Conservation (phyloP, 108 stramenopile genomes). For the Nannochloropsis gaditana region DNA sequence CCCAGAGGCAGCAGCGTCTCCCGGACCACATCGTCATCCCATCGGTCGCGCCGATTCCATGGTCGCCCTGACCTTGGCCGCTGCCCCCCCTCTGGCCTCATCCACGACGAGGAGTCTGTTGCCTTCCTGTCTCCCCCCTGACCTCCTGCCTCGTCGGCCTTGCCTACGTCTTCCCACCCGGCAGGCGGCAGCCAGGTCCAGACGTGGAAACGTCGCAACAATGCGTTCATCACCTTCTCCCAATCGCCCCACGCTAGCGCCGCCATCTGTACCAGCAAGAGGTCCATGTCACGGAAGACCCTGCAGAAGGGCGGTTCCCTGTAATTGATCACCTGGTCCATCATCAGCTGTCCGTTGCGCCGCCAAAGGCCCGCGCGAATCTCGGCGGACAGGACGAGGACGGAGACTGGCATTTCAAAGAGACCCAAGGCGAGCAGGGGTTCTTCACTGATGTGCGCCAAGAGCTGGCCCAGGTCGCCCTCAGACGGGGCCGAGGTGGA, state of each 20-base stretch:
- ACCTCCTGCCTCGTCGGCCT: not conserved
- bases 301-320: slow-evolving; percentile 86
- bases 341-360: slow-evolving; percentile 72
- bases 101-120: too few species aligned
- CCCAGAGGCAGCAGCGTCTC: slow-evolving; percentile 38
- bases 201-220: slow-evolving; percentile 42
- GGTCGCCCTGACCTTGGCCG: not conserved
- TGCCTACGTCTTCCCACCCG: not conserved
- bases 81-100: not conserved
- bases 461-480: not conserved
- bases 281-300: slow-evolving; percentile 76
- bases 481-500: slow-evolving; percentile 31
- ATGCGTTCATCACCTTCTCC: slow-evolving; percentile 39
- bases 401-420: slow-evolving; percentile 33
- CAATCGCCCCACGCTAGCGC: slow-evolving; percentile 27
- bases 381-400: slow-evolving; percentile 62
- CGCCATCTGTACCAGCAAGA: slow-evolving; percentile 50
- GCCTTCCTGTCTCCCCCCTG: not conserved
- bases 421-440: not conserved
- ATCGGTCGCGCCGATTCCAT: not conserved
- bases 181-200: not conserved
- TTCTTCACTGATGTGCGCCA: slow-evolving; percentile 16
- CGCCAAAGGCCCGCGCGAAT: slow-evolving; percentile 81
- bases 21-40: not conserved
- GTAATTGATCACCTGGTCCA: slow-evolving; percentile 63